These are phyloP conservation scores for Aspergillus carlsbadensis DNA, from an alignment of 495 filamentous ascomycete genomes.

Conservation along the genomic window DNA sequence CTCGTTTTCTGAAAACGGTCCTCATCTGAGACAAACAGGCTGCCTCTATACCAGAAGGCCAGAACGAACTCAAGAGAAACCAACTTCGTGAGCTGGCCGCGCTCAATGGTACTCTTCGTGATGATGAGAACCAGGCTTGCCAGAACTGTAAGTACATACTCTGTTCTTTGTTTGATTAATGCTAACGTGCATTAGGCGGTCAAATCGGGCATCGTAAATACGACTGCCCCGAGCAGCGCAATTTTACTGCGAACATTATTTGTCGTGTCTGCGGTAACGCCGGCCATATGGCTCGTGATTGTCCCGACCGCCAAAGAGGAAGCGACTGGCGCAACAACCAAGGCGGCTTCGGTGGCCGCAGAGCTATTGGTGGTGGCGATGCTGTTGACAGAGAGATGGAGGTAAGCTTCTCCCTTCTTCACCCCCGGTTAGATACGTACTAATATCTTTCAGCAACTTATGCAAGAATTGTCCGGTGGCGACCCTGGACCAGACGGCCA, in stretches of 20 bases:
- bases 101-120: slow-evolving; percentile 95
- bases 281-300: slow-evolving; percentile 91
- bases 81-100: slow-evolving; percentile 96
- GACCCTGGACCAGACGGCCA: slow-evolving; percentile 60
- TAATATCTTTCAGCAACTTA: slow-evolving; percentile 72
- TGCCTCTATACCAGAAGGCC: slow-evolving; percentile 95
- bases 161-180: not conserved
- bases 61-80: slow-evolving; percentile 97
- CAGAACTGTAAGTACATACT: slow-evolving; percentile 76
- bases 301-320: slow-evolving; percentile 87
- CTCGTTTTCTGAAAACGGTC: not conserved
- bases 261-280: slow-evolving; percentile 97
- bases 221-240: slow-evolving; percentile 95
- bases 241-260: slow-evolving; percentile 98
- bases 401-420: slow-evolving; percentile 53
- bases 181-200: slow-evolving; percentile 53
- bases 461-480: slow-evolving; percentile 91
- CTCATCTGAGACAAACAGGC: slow-evolving; percentile 57
- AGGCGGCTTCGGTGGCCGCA: slow-evolving; percentile 49
- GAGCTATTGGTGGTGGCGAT: slow-evolving; percentile 74
- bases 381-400: slow-evolving; percentile 93
- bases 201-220: slow-evolving; percentile 99
- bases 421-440: not conserved
- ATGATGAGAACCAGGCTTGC: slow-evolving; percentile 98
- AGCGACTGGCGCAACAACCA: slow-evolving; percentile 81